Base-by-base conservation (phyloP, 805 yeast species). In the Yarrowia sp. region DNA sequence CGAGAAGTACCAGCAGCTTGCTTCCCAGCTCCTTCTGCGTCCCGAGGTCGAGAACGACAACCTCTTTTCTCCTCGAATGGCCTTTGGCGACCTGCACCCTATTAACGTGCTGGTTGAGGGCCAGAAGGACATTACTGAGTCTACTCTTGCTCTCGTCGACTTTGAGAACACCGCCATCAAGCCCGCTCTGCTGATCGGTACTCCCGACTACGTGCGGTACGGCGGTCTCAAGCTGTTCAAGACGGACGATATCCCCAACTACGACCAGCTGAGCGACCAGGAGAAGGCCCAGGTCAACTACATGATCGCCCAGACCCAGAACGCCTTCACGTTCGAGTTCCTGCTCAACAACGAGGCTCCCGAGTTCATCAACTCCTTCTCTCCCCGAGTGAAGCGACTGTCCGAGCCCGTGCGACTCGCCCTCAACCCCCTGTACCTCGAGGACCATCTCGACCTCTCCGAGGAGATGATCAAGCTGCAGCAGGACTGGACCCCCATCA, bases 271-370 rank as follows among this genome's bases (percentile, higher is more conserved):
- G 79, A 85, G 85, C 63, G 96, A 89, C 50, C 79, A 85, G 53
- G 95, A 91, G 72, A 85, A 89, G 79, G 88, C 86, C 71, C 93
- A 93, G 77, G 90, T 90, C 74, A 88, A 89, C 74, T 93, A 90
- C 79, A 91, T 94, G 88, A 88, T 88, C 78, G 87, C 87, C 74
- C 87, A 94, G 79, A 93, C 98, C 5, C 88, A 97, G 82, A 92
- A 93, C 77, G 97, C 94, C 79, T 88, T 89, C 73, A 79, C 90
- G 69, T 94, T 97, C 93, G 98, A 94, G 79, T 79, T 85, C 70
- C 85, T 88, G 35, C 82, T 93, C 73, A 91, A 89, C 74, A 84
- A 85, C 58, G 83, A 83, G 55, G 82, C 85, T 69, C 85, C 87
- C 53, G 64, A 55, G 48, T 83, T 93, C 71, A 86, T 94, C 72